phyloP scores from a whole-genome alignment of 306 rosid genomes.

The Spatholobus suberectus region DNA sequence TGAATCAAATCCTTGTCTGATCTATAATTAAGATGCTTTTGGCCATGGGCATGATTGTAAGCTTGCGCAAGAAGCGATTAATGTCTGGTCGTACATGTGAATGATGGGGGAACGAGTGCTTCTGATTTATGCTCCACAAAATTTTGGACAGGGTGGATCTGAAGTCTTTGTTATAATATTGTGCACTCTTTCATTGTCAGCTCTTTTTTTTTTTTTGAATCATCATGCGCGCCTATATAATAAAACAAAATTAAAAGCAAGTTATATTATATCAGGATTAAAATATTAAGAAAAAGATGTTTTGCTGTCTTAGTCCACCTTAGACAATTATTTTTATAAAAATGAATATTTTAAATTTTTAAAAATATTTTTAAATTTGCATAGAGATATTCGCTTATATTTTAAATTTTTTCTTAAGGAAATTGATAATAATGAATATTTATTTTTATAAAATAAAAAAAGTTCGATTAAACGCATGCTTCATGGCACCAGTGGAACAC shows the following conservation, averaged over 20 bases:
- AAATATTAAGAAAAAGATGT: background rate
- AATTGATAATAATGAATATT: background rate
- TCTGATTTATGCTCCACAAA: slow-evolving; percentile 5
- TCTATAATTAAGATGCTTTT: slow-evolving; percentile 31
- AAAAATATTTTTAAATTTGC: no score
- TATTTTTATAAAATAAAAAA: background rate
- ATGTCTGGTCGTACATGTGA: background rate
- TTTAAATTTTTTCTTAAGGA: no score
- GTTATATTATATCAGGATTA: background rate
- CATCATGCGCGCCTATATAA: slow-evolving; percentile 5
- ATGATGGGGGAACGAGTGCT: background rate
- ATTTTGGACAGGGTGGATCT: slow-evolving; percentile 5
- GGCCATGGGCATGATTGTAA: background rate
- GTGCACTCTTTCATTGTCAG: background rate
- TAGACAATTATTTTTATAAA: background rate
- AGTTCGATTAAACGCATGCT: background rate
- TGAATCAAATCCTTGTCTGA: slow-evolving; percentile 40
- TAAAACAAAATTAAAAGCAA: background rate
- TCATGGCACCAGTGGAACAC: background rate
- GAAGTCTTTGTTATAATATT: slow-evolving; percentile 3
- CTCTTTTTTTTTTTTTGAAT: background rate
- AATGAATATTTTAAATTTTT: slow-evolving; percentile 1
- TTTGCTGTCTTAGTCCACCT: background rate
- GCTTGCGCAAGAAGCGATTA: no score
- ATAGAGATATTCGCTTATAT: no score